These are phyloP conservation scores for Aspergillus steynii DNA, from an alignment of 495 filamentous ascomycete species.

Conservation along the genomic window DNA sequence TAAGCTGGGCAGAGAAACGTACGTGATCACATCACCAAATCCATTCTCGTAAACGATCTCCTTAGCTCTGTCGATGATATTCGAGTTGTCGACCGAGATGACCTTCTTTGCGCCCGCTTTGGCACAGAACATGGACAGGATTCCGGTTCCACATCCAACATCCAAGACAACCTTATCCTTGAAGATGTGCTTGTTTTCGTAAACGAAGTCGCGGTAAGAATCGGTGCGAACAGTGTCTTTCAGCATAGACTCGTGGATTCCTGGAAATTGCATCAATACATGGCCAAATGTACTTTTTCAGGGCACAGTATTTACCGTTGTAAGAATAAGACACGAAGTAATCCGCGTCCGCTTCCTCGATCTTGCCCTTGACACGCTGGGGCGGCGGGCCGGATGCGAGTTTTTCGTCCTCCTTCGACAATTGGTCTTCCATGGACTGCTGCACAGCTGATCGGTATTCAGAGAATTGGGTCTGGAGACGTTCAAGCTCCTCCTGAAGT, in stretches of 20 bases:
- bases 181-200: slow-evolving; percentile 86
- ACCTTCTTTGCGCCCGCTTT: slow-evolving; percentile 87
- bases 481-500: slow-evolving; percentile 67
- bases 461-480: slow-evolving; percentile 64
- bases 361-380: slow-evolving; percentile 23
- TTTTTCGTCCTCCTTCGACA: slow-evolving; percentile 52
- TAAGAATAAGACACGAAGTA: slow-evolving; percentile 84
- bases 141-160: slow-evolving; percentile 90
- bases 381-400: slow-evolving; percentile 23
- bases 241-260: slow-evolving; percentile 91
- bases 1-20: slow-evolving; percentile 18
- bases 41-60: slow-evolving; percentile 83
- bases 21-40: slow-evolving; percentile 76
- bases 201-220: slow-evolving; percentile 69
- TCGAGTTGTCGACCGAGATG: slow-evolving; percentile 90
- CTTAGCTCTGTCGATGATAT: slow-evolving; percentile 84
- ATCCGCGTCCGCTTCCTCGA: slow-evolving; percentile 50
- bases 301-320: slow-evolving; percentile 54
- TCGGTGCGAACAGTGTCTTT: slow-evolving; percentile 71
- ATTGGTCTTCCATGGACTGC: slow-evolving; percentile 69
- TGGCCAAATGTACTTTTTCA: slow-evolving; percentile 13
- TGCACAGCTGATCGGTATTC: slow-evolving; percentile 70
- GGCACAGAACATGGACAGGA: slow-evolving; percentile 93
- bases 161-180: slow-evolving; percentile 88
- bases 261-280: slow-evolving; percentile 35